These are phyloP conservation scores for Candida mattraensis DNA, from an alignment of 805 yeast species.

Conservation along the genomic window DNA sequence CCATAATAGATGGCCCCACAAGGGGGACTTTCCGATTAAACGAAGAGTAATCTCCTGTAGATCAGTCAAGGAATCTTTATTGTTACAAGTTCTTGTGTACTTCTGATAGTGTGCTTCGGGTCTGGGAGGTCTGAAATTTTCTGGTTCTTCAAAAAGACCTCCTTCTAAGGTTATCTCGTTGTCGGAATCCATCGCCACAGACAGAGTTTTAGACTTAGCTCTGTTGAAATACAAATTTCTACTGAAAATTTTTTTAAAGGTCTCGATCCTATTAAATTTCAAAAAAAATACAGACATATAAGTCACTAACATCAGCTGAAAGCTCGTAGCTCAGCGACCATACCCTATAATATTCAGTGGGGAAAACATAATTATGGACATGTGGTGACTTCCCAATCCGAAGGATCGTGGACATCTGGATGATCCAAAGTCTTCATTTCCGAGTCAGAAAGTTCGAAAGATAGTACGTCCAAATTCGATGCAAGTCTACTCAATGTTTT, in stretches of 20 bases:
- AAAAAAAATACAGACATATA: no score
- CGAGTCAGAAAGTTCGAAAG: slow-evolving; percentile 43
- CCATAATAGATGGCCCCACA: slow-evolving; percentile 98
- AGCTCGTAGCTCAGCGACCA: no score
- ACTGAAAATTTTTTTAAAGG: no score
- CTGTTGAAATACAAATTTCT: no score
- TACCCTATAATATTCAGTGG: no score
- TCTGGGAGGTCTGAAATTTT: slow-evolving; percentile 62
- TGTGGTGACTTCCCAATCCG: slow-evolving; percentile 75
- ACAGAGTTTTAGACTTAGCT: no score
- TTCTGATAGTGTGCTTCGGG: slow-evolving; percentile 67
- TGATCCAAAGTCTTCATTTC: slow-evolving; percentile 44
- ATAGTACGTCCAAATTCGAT: slow-evolving; percentile 54
- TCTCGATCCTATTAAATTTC: no score
- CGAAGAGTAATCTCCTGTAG: slow-evolving; percentile 52
- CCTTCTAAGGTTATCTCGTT: slow-evolving; percentile 35
- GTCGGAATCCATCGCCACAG: slow-evolving; percentile 14
- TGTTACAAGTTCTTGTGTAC: slow-evolving; percentile 56
- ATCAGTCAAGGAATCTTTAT: slow-evolving; percentile 25
- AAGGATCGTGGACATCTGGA: slow-evolving; percentile 64
- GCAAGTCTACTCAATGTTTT: slow-evolving; percentile 50
- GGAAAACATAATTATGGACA: slow-evolving; percentile 44
- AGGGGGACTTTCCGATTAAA: slow-evolving; percentile 86
- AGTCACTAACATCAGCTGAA: no score
- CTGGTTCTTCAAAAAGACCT: slow-evolving; percentile 81